Evolutionary conservation across 2,329 filamentous ascomycete species (phyloP), one percentile per base, ranked within the genome.

Genomic region (Aspergillus flavus): DNA sequence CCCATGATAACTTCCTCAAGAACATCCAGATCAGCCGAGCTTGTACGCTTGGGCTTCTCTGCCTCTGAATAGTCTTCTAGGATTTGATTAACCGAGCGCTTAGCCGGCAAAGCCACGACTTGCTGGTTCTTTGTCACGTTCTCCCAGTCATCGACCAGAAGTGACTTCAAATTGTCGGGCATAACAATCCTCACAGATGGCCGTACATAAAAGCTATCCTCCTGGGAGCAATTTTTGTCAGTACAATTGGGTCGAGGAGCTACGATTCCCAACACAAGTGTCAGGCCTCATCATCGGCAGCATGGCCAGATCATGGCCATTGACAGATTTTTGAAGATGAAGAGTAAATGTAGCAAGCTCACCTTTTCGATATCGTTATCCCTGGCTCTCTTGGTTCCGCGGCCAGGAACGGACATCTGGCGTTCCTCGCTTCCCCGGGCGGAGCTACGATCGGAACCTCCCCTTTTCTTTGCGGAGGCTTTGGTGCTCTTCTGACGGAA

Each of bases 131-230:
- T 98, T 61, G 95, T 99, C 65, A 99, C 89, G 72, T 97, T 96
- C 78, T 99, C 95, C 95, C 95, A 99, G 77, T 99, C 95, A 75
- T 99, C 95, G 26, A 99, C 95, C 3, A 99, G 87, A 66, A 96
- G 86, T 19, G 91, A 92, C 81, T 98, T 97, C 68, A 99, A 85
- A 68, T 91, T 88, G 74, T 98, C 95, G 0, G 95, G 93, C 67
- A 98, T 89, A 57, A 89, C 85, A 48, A 99, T 86, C 71, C 93
- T 92, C 72, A 99, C 90, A 21, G 93, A 92, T 23, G 94, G 94
- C 62, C 93, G 89, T 66, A 86, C 85, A 73, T 93, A 88, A 76
- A 97, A 99, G 5, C 86, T 83, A 65, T 98, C 95, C 82, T 98
- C 95, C 94, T 98, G 78, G 62, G 54, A 11, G 48, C 28, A n/a